Conservation (phyloP, 2,329 filamentous ascomycete species). For the Colletotrichum sp. region DNA sequence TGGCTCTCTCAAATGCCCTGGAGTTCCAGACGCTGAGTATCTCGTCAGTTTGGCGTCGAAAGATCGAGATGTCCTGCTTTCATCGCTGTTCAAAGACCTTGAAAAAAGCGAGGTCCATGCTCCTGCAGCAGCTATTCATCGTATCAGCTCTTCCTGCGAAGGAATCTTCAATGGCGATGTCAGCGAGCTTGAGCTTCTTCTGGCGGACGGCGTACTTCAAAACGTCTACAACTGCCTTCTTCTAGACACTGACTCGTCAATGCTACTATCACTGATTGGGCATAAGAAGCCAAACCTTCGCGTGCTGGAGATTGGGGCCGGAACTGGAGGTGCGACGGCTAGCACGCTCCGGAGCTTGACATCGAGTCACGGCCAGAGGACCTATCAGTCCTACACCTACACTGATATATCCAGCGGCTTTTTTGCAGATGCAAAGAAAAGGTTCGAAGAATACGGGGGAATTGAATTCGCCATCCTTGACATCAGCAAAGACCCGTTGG, state of each 20-base stretch:
- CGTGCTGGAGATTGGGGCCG: neutral
- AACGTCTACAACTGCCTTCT: slow-evolving; percentile 6
- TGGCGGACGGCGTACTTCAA: neutral
- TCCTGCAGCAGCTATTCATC: neutral
- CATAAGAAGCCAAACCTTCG: slow-evolving; percentile 26
- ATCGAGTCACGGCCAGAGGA: neutral
- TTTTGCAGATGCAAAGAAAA: slow-evolving; percentile 27
- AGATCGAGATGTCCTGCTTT: neutral
- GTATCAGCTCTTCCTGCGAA: slow-evolving; percentile 12
- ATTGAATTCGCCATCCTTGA: slow-evolving; percentile 30
- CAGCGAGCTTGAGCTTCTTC: slow-evolving; percentile 25
- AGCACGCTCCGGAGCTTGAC: neutral
- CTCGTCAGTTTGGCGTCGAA: neutral
- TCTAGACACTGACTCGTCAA: neutral
- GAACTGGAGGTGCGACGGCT: neutral
- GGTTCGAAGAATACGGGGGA: slow-evolving; percentile 26
- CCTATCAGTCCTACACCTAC: slow-evolving; percentile 27
- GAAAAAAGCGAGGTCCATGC: neutral
- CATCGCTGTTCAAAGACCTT: neutral
- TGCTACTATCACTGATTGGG: slow-evolving; percentile 9
- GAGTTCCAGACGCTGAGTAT: neutral
- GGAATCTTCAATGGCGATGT: slow-evolving; percentile 18
- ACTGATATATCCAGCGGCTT: slow-evolving; percentile 34
- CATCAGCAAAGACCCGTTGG: slow-evolving; percentile 30
- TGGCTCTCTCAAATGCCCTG: neutral